Conservation (phyloP, 192 early-diverging fungal genomes). For the Geosiphon pyriformis region DNA sequence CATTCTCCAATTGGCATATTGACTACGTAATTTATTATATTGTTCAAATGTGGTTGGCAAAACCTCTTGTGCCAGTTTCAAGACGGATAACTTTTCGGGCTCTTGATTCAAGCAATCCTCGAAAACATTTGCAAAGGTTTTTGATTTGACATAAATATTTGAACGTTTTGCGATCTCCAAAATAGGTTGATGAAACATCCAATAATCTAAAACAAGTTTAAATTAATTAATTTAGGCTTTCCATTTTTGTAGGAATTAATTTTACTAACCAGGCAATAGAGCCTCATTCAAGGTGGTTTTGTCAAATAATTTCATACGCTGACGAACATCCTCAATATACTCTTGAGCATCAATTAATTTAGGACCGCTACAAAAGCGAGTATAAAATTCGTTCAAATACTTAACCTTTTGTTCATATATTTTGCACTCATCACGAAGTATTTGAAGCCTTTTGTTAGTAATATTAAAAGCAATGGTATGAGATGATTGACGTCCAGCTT, state of each 20-base stretch:
- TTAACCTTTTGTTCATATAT: not conserved
- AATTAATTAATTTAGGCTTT: not conserved
- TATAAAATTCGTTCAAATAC: not conserved
- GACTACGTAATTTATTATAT: not conserved
- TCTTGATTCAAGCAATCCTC: not conserved
- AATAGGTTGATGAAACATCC: constrained; percentile 1
- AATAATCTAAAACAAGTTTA: not conserved
- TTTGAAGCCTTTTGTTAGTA: not conserved
- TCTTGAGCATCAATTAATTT: not conserved
- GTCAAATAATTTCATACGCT: not conserved
- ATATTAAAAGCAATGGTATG: not conserved
- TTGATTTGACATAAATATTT: not conserved
- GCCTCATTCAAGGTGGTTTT: not conserved
- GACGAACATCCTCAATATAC: not conserved
- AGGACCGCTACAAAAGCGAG: not conserved
- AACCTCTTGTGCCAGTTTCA: not conserved
- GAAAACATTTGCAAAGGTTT: constrained; percentile 3
- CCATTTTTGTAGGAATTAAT: not conserved
- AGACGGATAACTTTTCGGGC: not conserved
- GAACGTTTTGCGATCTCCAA: not conserved
- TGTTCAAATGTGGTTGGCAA: not conserved
- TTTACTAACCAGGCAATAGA: not conserved
- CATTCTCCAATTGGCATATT: constrained; percentile 3
- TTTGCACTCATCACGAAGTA: not conserved
- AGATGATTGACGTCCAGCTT: not conserved